Evolutionary conservation across 176 grass and related monocot species (phyloP).

Genomic region (Musa troglodytarum): DNA sequence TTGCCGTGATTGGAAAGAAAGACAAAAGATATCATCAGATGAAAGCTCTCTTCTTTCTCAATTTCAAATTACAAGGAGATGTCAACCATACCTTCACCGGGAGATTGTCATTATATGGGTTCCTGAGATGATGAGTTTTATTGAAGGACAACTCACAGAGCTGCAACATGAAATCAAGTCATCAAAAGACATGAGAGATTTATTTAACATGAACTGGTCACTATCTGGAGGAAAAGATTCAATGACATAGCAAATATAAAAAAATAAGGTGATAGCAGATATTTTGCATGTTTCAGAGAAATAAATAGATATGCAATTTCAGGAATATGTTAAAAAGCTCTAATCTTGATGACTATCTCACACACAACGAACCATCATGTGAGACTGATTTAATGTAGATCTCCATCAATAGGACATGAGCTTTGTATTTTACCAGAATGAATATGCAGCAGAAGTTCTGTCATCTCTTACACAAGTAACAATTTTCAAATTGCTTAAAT

Average conservation of each 20-base stretch:
- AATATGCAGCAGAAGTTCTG: no score
- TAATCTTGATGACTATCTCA: not conserved
- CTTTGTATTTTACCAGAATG: no score
- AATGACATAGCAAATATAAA: not conserved
- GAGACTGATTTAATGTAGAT: not conserved
- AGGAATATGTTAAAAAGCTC: not conserved
- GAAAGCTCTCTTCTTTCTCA: not conserved
- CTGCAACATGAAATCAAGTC: constrained; percentile 44
- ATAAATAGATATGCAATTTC: not conserved
- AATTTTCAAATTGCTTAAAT: no score
- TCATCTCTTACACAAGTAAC: no score
- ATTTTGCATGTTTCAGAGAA: not conserved
- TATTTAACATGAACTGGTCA: not conserved
- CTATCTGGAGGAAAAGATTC: not conserved
- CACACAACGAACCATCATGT: not conserved
- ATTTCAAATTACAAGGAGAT: constrained; percentile 3
- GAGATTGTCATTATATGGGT: constrained; percentile 99
- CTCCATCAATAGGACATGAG: not conserved
- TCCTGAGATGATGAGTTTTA: constrained; percentile 93
- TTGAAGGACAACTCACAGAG: constrained; percentile 97
- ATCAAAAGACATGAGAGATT: constrained; percentile 22
- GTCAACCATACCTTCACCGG: constrained; percentile 72
- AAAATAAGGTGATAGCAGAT: not conserved
- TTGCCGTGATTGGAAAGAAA: not conserved
- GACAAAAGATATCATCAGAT: not conserved